Conservation (phyloP, 2,329 filamentous ascomycete genomes). For the Colletotrichum sp. region DNA sequence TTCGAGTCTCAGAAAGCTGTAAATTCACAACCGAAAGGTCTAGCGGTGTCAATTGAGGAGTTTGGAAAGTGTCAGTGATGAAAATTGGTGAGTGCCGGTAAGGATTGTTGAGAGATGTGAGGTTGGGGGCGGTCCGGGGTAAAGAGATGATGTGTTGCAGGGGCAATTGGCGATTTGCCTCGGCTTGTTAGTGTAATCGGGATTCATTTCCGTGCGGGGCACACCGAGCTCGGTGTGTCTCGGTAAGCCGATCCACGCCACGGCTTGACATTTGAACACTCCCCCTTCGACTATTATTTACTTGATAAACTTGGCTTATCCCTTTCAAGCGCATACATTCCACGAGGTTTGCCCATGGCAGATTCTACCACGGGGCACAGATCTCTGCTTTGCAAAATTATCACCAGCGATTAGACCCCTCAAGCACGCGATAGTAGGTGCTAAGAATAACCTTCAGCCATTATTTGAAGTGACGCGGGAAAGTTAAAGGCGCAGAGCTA, state of each 20-base stretch:
- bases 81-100: neutral
- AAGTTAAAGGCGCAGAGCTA: neutral
- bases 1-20: neutral
- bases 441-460: neutral
- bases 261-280: no score
- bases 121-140: neutral
- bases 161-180: neutral
- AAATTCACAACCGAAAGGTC: neutral
- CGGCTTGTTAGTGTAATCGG: neutral
- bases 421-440: neutral
- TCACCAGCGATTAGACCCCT: neutral
- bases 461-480: neutral
- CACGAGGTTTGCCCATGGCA: fast-evolving
- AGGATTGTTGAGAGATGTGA: neutral
- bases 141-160: neutral
- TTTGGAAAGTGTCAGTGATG: neutral
- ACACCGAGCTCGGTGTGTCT: neutral
- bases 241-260: neutral
- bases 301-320: no score
- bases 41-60: neutral
- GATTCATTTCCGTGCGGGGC: neutral
- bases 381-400: neutral
- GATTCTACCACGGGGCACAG: neutral
- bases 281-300: no score
- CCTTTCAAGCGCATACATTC: neutral